Evolutionary conservation across 768 basidiomycete species (phyloP).

Genomic region (Xerocomellus dryophilus): DNA sequence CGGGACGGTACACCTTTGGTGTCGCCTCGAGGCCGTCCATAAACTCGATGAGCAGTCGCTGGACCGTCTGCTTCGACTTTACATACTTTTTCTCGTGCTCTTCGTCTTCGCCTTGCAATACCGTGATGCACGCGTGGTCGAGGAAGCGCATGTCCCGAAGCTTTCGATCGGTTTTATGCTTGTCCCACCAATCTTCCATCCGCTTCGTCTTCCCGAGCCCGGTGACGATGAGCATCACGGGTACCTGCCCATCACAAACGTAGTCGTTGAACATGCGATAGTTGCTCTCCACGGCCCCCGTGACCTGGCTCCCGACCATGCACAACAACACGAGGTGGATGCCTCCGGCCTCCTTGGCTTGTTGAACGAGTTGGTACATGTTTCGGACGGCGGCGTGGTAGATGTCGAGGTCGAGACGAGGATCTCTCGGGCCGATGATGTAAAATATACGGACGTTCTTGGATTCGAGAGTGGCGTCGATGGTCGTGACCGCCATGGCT

Average conservation of each 20-base stretch:
- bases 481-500: conserved; percentile 29
- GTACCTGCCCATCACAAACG: conserved; percentile 37
- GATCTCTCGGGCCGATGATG: conserved; percentile 32
- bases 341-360: conserved; percentile 25
- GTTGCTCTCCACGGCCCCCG: conserved; percentile 32
- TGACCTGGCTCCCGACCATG: conserved; percentile 39
- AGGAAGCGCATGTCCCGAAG: conserved; percentile 9
- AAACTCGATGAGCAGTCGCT: conserved; percentile 12
- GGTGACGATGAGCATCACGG: conserved; percentile 36
- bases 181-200: conserved; percentile 37
- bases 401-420: conserved; percentile 18
- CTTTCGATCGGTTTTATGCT: conserved; percentile 12
- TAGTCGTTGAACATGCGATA: conserved; percentile 37
- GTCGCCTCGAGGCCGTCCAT: not conserved
- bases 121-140: conserved; percentile 32
- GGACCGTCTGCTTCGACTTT: conserved; percentile 13
- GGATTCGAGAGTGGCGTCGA: conserved; percentile 23
- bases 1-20: conserved; percentile 6
- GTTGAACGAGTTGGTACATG: conserved; percentile 28
- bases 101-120: conserved; percentile 19
- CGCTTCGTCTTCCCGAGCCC: conserved; percentile 34
- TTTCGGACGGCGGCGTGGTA: conserved; percentile 23
- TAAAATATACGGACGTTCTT: conserved; percentile 27
- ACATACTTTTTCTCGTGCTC: conserved; percentile 18
- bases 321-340: conserved; percentile 40